Conservation (phyloP, 768 basidiomycete species). For the Suillus luteus region DNA sequence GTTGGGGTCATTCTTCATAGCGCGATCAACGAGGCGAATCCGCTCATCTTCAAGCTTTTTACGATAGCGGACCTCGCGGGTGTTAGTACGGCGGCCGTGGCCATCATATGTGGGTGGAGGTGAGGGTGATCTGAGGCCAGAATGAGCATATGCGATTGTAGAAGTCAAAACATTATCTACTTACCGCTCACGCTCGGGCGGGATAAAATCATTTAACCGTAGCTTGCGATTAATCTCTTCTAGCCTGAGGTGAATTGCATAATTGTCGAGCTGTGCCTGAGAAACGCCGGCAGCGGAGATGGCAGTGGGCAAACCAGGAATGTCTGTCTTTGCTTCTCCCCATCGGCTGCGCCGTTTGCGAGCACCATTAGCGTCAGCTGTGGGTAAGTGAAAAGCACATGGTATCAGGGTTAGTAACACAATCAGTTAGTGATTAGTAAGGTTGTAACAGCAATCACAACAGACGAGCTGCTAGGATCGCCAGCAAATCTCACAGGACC, state of each 20-base stretch:
- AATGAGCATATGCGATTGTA: conserved; percentile 1
- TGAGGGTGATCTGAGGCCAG: conserved; percentile 75
- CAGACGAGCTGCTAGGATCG: conserved; percentile 5
- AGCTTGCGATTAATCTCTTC: conserved; percentile 98
- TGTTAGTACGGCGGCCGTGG: conserved; percentile 97
- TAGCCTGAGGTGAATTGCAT: conserved; percentile 92
- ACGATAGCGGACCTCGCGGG: conserved; percentile 96
- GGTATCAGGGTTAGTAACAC: conserved; percentile 57
- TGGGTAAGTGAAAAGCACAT: conserved; percentile 42
- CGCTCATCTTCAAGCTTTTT: conserved; percentile 94
- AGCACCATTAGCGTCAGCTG: conserved; percentile 83
- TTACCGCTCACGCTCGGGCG: conserved; percentile 93
- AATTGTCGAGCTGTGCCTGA: conserved; percentile 95
- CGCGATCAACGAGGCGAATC: conserved; percentile 89
- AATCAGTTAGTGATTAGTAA: conserved; percentile 40
- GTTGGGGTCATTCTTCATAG: conserved; percentile 97
- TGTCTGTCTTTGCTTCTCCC: conserved; percentile 92
- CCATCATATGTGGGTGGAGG: conserved; percentile 97
- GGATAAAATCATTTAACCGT: conserved; percentile 90
- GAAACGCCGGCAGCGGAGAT: conserved; percentile 93
- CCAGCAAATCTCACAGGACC: conserved; percentile 10
- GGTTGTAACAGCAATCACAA: conserved; percentile 24
- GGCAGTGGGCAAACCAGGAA: conserved; percentile 92
- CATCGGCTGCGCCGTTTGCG: conserved; percentile 96
- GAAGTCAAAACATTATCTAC: conserved; percentile 16